Evolutionary conservation across 1,284 basidiomycete species (phyloP).

Genomic region (Malassezia sympodialis): DNA sequence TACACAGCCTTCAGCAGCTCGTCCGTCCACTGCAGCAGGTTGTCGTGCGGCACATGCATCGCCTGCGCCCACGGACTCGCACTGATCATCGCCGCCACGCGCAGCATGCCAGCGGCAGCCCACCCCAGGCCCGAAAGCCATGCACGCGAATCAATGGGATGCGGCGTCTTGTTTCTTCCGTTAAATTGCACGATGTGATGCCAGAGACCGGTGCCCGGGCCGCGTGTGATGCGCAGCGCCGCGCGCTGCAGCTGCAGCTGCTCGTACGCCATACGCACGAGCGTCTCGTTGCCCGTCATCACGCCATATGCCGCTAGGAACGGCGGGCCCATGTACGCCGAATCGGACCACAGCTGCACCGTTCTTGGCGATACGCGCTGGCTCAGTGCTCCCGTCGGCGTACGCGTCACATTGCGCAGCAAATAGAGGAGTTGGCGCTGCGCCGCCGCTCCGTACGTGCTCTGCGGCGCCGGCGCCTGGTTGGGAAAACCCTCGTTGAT

Average conservation of each 20-base stretch:
- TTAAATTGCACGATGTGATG: conserved; percentile 28
- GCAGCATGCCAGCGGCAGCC: conserved; percentile 73
- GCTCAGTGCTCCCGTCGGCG: conserved; percentile 47
- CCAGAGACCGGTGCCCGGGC: conserved; percentile 48
- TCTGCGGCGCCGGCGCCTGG: conserved; percentile 15
- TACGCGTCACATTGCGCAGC: conserved; percentile 56
- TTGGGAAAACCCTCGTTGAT: conserved; percentile 29
- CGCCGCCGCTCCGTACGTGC: conserved; percentile 59
- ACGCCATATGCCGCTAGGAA: conserved; percentile 83
- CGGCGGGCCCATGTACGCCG: conserved; percentile 77
- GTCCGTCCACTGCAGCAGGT: conserved; percentile 60
- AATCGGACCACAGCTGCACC: conserved; percentile 42
- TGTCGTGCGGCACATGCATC: conserved; percentile 55
- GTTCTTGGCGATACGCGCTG: conserved; percentile 24
- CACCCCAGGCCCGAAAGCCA: conserved; percentile 69
- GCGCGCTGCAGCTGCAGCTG: conserved; percentile 70
- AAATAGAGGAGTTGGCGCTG: conserved; percentile 63
- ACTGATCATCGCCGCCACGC: conserved; percentile 66
- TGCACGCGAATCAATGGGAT: conserved; percentile 50
- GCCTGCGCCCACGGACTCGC: conserved; percentile 54
- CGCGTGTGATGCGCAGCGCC: conserved; percentile 54
- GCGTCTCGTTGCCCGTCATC: conserved; percentile 58
- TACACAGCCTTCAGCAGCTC: conserved; percentile 69
- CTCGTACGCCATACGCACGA: conserved; percentile 62
- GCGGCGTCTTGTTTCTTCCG: conserved; percentile 16